Conservation (phyloP, 1,284 basidiomycete species). For the Phellopilus nigrolimitatus region DNA sequence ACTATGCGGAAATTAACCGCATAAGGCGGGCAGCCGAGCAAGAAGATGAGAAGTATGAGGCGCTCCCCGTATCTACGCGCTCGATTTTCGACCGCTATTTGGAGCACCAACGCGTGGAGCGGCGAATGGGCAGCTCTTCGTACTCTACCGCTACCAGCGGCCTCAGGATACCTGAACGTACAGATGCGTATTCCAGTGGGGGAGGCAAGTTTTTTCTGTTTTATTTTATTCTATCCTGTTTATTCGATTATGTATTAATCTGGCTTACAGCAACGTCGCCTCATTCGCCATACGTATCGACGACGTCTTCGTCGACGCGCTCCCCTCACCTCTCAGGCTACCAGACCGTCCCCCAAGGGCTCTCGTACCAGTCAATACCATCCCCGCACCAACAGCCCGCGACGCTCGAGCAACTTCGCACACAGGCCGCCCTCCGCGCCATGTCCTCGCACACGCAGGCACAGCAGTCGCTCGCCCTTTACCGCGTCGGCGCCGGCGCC, state of each 20-base stretch:
- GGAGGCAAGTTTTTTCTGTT: background rate
- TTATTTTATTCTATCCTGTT: background rate
- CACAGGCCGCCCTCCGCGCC: conserved; percentile 12
- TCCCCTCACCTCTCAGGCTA: background rate
- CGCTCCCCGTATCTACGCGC: background rate
- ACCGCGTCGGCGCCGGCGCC: background rate
- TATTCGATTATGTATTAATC: background rate
- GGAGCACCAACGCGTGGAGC: conserved; percentile 2
- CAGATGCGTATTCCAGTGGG: background rate
- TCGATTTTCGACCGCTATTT: conserved; percentile 1
- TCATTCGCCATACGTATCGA: background rate
- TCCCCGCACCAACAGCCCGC: background rate
- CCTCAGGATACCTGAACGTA: background rate
- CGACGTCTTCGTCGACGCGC: background rate
- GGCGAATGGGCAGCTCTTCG: background rate
- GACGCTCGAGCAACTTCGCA: conserved; percentile 6
- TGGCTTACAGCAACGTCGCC: background rate
- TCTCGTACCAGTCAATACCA: background rate
- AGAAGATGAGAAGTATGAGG: background rate
- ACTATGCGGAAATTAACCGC: background rate
- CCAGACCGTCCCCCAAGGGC: background rate
- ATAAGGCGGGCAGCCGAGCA: no score
- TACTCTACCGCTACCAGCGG: background rate
- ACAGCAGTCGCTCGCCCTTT: background rate
- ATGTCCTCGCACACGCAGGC: background rate